Percentiles rank a stretch among this genome's conserved stretches.
These are phyloP conservation scores for Nitzschia sp. DNA, from an alignment of 108 stramenopile species.

Conservation along the genomic window DNA sequence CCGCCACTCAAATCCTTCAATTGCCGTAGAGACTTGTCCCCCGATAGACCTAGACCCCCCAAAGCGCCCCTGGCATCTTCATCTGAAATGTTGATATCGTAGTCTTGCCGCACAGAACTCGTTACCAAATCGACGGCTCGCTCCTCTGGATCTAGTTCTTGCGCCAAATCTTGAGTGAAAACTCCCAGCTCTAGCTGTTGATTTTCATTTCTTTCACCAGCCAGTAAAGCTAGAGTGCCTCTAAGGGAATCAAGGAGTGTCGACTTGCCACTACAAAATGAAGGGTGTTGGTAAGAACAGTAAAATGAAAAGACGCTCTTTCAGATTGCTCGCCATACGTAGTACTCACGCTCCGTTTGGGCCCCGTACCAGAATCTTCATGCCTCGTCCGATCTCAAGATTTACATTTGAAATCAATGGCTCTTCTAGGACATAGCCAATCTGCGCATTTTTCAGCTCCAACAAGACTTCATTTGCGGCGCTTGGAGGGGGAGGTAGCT, in stretches of 20 bases:
- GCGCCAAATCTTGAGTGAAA: slow-evolving; percentile 90
- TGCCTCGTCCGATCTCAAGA: slow-evolving; percentile 53
- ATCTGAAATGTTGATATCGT: slow-evolving; percentile 71
- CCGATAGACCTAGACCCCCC: slow-evolving; percentile 79
- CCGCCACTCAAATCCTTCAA: slow-evolving; percentile 66
- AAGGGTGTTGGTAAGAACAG: neutral
- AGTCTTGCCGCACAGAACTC: slow-evolving; percentile 69
- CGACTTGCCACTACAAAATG: slow-evolving; percentile 81
- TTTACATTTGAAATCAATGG: slow-evolving; percentile 49
- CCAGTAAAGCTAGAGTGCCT: slow-evolving; percentile 69
- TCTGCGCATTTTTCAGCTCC: slow-evolving; percentile 54
- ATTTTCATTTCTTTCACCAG: slow-evolving; percentile 70
- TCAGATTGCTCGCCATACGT: neutral
- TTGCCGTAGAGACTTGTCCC: slow-evolving; percentile 74
- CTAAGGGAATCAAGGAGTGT: slow-evolving; percentile 86
- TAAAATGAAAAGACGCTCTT: neutral
- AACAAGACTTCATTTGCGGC: slow-evolving; percentile 62
- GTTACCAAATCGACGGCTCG: slow-evolving; percentile 79
- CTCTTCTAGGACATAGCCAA: slow-evolving; percentile 46
- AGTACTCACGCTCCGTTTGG: slow-evolving; percentile 67
- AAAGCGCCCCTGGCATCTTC: slow-evolving; percentile 71
- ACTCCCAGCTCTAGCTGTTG: slow-evolving; percentile 59
- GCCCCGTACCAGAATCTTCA: slow-evolving; percentile 72
- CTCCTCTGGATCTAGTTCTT: slow-evolving; percentile 69
- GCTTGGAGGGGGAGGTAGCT: slow-evolving; percentile 58